phyloP scores from a whole-genome alignment of 2,329 filamentous ascomycete genomes.

The Colletotrichum tofieldiae region DNA sequence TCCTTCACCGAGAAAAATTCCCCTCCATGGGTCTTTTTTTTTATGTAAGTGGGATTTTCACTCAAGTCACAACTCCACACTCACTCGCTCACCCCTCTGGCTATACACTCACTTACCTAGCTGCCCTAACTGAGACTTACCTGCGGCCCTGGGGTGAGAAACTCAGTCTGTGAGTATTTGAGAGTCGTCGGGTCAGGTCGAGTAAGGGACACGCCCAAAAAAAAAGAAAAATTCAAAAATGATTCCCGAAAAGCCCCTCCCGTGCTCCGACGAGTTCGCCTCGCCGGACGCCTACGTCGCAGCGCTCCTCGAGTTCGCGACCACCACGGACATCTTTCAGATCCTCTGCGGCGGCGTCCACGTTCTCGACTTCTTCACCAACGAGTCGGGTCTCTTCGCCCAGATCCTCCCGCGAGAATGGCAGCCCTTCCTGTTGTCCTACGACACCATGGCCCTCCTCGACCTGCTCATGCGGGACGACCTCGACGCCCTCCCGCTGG shows the following conservation, averaged over 20 bases:
- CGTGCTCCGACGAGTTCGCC: constrained; percentile 79
- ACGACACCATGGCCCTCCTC: constrained; percentile 82
- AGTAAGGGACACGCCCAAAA: not conserved
- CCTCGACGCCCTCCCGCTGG: constrained; percentile 60
- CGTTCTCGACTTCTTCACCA: constrained; percentile 95
- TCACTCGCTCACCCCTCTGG: not conserved
- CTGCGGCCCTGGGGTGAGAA: not conserved
- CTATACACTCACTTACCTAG: not conserved
- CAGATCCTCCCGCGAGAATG: constrained; percentile 84
- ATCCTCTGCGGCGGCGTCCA: constrained; percentile 97
- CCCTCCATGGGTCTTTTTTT: constrained; percentile 30
- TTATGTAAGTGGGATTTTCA: constrained; percentile 41
- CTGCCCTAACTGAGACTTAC: not conserved
- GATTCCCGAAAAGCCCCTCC: constrained; percentile 72
- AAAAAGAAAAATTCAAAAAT: constrained; percentile 50
- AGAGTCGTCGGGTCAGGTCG: not conserved
- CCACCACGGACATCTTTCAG: constrained; percentile 82
- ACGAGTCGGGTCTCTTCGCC: constrained; percentile 86
- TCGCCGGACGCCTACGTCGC: constrained; percentile 84
- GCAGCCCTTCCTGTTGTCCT: constrained; percentile 81
- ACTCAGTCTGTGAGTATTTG: not conserved
- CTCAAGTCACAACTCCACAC: constrained; percentile 4
- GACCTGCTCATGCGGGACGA: constrained; percentile 88
- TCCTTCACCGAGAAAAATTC: constrained; percentile 44
- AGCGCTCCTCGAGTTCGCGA: constrained; percentile 82